Evolutionary conservation across 2,329 filamentous ascomycete species (phyloP).

Genomic region (Alternaria triticimaculans): DNA sequence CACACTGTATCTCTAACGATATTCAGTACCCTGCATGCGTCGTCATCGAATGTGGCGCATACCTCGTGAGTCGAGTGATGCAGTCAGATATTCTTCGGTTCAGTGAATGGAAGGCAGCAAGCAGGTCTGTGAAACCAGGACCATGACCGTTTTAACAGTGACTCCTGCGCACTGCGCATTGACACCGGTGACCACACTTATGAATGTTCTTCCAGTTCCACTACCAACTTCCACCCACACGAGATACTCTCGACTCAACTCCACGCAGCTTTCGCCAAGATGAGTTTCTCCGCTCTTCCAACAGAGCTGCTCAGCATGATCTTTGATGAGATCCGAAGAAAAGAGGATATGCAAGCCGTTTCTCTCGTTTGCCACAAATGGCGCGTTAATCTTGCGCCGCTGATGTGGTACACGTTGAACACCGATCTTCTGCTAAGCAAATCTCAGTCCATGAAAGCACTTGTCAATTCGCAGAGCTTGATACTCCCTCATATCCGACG

Average conservation of each 20-base stretch:
- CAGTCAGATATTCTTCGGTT: background rate
- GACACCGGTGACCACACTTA: background rate
- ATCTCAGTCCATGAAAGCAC: background rate
- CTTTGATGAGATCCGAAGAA: background rate
- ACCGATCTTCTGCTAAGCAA: background rate
- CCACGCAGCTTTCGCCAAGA: background rate
- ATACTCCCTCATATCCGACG: background rate
- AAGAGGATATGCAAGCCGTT: background rate
- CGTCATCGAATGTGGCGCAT: background rate
- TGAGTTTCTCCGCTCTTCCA: background rate
- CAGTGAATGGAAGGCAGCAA: background rate
- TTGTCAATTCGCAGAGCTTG: background rate
- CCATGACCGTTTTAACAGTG: background rate
- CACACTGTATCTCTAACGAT: no score
- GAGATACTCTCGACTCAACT: background rate
- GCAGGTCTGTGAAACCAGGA: background rate
- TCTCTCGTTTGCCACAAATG: background rate
- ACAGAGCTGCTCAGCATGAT: background rate
- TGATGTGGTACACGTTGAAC: background rate
- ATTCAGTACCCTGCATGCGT: background rate
- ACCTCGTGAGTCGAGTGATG: background rate
- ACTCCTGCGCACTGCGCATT: background rate
- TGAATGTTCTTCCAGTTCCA: rapidly evolving
- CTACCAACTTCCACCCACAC: background rate
- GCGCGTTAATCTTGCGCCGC: background rate